Percentiles rank a stretch among this genome's conserved stretches.
Conservation (phyloP, 176 grass and related monocot genomes). For the Themeda triandra region DNA sequence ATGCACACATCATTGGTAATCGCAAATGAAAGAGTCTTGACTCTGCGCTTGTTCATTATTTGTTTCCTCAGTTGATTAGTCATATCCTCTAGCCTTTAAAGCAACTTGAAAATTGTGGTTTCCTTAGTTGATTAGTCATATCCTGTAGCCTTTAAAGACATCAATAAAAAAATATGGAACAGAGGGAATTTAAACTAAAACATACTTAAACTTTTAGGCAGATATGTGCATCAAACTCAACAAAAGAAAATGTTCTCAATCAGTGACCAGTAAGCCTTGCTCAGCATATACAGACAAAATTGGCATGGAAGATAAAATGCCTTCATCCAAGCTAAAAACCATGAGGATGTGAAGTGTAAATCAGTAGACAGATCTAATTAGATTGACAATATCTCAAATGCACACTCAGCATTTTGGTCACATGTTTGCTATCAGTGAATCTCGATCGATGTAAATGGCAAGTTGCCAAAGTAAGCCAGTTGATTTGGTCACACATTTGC, state of each 20-base stretch:
- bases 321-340: neutral
- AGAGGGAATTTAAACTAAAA: neutral
- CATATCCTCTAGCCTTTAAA: slow-evolving; percentile 84
- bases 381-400: neutral
- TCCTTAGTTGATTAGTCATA: slow-evolving; percentile 86
- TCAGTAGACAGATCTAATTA: slow-evolving; percentile 15
- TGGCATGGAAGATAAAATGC: neutral
- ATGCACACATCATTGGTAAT: slow-evolving; percentile 81
- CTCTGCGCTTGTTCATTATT: slow-evolving; percentile 86
- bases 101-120: slow-evolving; percentile 29
- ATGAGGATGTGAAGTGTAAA: neutral
- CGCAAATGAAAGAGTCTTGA: slow-evolving; percentile 84
- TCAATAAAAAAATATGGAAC: neutral
- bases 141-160: slow-evolving; percentile 62
- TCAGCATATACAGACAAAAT: slow-evolving; percentile 14
- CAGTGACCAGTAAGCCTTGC: neutral
- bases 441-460: no score
- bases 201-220: neutral
- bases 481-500: no score
- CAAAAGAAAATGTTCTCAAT: slow-evolving; percentile 11
- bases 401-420: neutral
- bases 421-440: no score
- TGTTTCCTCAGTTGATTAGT: slow-evolving; percentile 83
- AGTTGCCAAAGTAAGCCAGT: no score
- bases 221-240: neutral